These are phyloP conservation scores for Naumovozyma dairenensis DNA, from an alignment of 805 yeast species.

Conservation along the genomic window DNA sequence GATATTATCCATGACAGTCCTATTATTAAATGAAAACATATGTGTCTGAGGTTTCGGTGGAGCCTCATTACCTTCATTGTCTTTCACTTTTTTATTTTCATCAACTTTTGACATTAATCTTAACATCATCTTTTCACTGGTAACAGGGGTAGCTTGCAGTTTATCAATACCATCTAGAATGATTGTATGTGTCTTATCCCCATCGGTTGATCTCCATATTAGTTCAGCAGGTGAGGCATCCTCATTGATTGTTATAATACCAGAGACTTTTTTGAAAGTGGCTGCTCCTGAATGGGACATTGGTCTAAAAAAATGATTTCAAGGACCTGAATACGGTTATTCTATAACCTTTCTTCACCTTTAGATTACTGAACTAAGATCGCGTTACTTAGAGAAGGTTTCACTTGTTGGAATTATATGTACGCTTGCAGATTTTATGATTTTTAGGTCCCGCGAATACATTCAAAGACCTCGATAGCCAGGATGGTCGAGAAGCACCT, in stretches of 20 bases:
- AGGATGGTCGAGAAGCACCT: no score
- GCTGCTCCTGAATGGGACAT: conserved; percentile 46
- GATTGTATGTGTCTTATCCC: conserved; percentile 37
- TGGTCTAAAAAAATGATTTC: no score
- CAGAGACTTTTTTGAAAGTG: conserved; percentile 43
- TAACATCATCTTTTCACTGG: conserved; percentile 57
- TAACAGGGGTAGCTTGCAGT: conserved; percentile 61
- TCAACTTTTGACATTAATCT: conserved; percentile 40
- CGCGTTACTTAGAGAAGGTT: no score
- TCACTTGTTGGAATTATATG: no score
- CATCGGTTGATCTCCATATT: conserved; percentile 45
- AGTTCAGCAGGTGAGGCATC: conserved; percentile 47
- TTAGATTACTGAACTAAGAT: no score
- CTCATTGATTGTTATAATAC: conserved; percentile 46
- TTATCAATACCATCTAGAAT: conserved; percentile 36
- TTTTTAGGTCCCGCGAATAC: no score
- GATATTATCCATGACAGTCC: conserved; percentile 67
- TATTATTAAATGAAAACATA: conserved; percentile 55
- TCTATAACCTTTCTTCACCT: no score
- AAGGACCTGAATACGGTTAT: no score
- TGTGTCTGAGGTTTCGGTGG: conserved; percentile 23
- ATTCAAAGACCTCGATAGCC: no score
- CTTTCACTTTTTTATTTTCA: conserved; percentile 24
- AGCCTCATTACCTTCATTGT: conserved; percentile 23
- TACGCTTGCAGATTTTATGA: no score